phyloP scores from a whole-genome alignment of 176 grass and related monocot genomes.

The Tillandsia fasciculata region DNA sequence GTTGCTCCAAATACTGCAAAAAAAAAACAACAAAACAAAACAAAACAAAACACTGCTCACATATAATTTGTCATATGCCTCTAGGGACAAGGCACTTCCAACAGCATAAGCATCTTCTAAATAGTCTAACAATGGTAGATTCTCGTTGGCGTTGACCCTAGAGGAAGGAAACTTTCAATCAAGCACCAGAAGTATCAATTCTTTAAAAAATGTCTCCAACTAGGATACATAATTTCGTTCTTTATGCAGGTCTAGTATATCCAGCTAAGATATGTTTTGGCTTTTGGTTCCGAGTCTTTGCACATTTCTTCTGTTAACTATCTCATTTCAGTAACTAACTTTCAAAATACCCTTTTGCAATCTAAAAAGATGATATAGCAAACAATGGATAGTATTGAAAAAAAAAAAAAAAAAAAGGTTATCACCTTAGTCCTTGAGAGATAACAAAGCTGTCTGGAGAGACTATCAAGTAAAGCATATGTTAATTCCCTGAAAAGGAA shows the following conservation, averaged over 20 bases:
- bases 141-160: background rate
- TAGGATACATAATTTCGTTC: too few species aligned
- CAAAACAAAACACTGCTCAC: background rate
- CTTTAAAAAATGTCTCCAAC: too few species aligned
- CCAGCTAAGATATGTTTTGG: too few species aligned
- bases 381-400: background rate
- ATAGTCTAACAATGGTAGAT: background rate
- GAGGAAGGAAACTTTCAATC: too few species aligned
- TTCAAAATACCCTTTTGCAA: too few species aligned
- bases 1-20: slow-evolving; percentile 71
- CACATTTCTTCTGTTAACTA: too few species aligned
- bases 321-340: too few species aligned
- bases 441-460: slow-evolving; percentile 64
- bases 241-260: too few species aligned
- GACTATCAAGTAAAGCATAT: slow-evolving; percentile 71
- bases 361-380: background rate
- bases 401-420: background rate
- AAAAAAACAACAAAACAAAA: background rate
- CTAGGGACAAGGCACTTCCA: background rate
- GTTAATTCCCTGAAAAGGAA: slow-evolving; percentile 41
- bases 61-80: background rate
- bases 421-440: slow-evolving; percentile 66
- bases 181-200: too few species aligned
- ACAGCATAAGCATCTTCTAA: background rate
- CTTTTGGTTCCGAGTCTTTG: too few species aligned